Base-by-base conservation (phyloP, 306 rosid species). In the Acacia confusa region DNA sequence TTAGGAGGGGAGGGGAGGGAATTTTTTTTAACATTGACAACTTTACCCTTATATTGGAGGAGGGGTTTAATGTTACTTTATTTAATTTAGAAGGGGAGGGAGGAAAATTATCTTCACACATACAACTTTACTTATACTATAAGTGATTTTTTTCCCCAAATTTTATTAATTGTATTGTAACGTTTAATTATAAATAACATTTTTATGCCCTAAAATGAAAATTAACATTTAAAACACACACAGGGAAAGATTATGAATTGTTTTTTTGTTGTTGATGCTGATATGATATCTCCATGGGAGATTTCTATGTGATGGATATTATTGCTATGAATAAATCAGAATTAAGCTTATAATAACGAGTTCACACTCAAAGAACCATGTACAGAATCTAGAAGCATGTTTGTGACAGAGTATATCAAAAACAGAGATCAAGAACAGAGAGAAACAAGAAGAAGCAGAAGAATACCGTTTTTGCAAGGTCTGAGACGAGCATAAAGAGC, bases 401-500 rank as follows among this genome's bases (percentile, higher is more conserved):
- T 13, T 25, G 38, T 27, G 19, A 24, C 67, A 28, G 17, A 12
- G n/a, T 38, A 20, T 8, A 67, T 1, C 1, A 67, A 1, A 38
- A 34, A 34, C 15, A 67, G 72, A 20, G 27, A 27, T 27, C 38
- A 61, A 17, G 45, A 19, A 20, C 5, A 44, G 7, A 45, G 57
- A 47, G 14, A 30, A 48, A 60, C 2, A n/a, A n/a, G 22, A 53
- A 20, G 61, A 53, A 57, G 28, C 22, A 24, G 17, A 60, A 60
- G 66, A 4, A 52, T 4, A 94, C 96, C 97, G 47, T 76, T 86
- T 77, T 91, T 89, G 75, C 84, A 89, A 80, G 86, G 44, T 80
- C 85, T 92, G 75, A 94, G 82, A 38, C 93, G 96, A 77, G 87
- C 11, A 66, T 92, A 91, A 82, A 94, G 83, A 60, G 97, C 78